phyloP scores from a whole-genome alignment of 2,329 filamentous ascomycete species.

The Nemania sp. region DNA sequence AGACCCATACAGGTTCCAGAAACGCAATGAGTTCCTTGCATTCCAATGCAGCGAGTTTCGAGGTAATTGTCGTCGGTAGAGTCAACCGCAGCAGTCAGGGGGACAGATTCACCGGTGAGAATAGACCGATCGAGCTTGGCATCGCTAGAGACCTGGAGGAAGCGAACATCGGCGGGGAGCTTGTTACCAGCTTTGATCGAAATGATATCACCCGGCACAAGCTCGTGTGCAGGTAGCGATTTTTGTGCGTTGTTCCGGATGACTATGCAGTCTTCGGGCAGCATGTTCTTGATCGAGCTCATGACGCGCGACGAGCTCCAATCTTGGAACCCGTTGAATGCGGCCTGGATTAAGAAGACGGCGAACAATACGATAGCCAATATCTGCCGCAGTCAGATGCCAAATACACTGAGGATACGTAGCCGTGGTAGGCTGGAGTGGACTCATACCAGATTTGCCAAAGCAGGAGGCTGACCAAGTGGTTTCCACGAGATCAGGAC shows the following conservation, averaged over 20 bases:
- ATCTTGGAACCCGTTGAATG: constrained; percentile 73
- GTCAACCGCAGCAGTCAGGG: constrained; percentile 66
- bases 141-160: constrained; percentile 70
- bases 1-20: constrained; percentile 69
- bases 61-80: constrained; percentile 74
- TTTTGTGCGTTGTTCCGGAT: constrained; percentile 61
- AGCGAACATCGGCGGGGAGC: constrained; percentile 73
- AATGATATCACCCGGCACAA: constrained; percentile 75
- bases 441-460: constrained; percentile 60
- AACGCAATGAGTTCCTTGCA: constrained; percentile 80
- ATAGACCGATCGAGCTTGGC: constrained; percentile 75
- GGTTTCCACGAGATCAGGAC: constrained; percentile 80
- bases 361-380: constrained; percentile 73
- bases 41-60: constrained; percentile 74
- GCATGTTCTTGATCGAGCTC: constrained; percentile 78
- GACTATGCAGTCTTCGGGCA: constrained; percentile 73
- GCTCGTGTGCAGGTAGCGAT: constrained; percentile 57
- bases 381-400: constrained; percentile 45
- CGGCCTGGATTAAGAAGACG: constrained; percentile 71
- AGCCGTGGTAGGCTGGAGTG: not conserved
- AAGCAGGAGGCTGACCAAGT: constrained; percentile 69
- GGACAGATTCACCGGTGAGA: constrained; percentile 66
- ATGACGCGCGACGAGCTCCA: constrained; percentile 79
- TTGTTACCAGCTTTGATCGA: constrained; percentile 73
- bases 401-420: not conserved